Evolutionary conservation across 2,329 filamentous ascomycete species (phyloP).

Genomic region (Cercospora berteroae): DNA sequence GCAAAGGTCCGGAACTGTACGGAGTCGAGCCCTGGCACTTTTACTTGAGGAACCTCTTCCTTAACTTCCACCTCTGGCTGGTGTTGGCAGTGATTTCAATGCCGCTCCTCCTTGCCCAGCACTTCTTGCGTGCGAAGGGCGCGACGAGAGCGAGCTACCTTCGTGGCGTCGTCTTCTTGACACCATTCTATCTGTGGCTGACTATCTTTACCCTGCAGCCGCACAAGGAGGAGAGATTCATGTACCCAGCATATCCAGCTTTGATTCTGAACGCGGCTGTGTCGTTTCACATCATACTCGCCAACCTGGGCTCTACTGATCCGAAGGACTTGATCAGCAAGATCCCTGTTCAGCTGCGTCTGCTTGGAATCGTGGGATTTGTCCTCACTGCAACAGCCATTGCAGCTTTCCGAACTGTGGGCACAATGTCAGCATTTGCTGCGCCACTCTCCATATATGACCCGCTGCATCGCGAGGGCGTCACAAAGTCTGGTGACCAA

Average conservation of each 20-base stretch:
- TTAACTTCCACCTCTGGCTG: constrained; percentile 98
- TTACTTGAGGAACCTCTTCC: constrained; percentile 82
- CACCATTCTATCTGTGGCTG: constrained; percentile 93
- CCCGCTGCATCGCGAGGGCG: constrained; percentile 58
- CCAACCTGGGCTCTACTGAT: constrained; percentile 68
- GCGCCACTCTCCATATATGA: constrained; percentile 73
- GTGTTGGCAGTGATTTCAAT: constrained; percentile 70
- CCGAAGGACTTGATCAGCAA: constrained; percentile 64
- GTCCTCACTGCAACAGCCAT: constrained; percentile 54
- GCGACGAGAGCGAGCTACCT: constrained; percentile 68
- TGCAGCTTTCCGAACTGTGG: constrained; percentile 69
- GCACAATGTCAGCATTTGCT: constrained; percentile 76
- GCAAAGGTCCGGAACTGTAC: constrained; percentile 79
- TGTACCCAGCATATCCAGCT: constrained; percentile 95
- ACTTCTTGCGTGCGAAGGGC: constrained; percentile 59
- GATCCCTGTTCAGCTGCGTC: constrained; percentile 73
- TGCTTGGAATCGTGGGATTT: constrained; percentile 58
- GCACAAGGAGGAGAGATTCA: constrained; percentile 97
- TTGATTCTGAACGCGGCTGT: constrained; percentile 85
- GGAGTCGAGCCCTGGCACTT: constrained; percentile 97
- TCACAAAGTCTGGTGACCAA: constrained; percentile 62
- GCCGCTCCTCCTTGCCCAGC: constrained; percentile 74
- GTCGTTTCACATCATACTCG: constrained; percentile 74
- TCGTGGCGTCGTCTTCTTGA: constrained; percentile 72
- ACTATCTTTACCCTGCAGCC: constrained; percentile 86